Evolutionary conservation across 75 land plant genomes (phyloP).

Genomic region (Pseudotsuga menziesii): DNA sequence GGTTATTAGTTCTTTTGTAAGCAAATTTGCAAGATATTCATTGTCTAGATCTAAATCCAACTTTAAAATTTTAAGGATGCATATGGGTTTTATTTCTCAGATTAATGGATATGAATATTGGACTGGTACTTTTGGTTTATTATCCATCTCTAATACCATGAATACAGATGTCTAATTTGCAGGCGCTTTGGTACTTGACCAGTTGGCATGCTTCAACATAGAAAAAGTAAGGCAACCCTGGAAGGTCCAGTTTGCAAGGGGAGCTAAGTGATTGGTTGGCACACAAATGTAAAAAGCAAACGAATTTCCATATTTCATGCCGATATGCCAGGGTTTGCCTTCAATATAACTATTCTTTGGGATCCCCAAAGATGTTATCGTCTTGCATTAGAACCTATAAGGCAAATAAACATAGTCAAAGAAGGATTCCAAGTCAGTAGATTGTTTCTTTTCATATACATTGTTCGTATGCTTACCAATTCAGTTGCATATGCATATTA

Average conservation of each 20-base stretch:
- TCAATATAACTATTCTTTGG: conserved; percentile 89
- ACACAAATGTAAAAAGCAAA: conserved; percentile 52
- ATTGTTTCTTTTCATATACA: conserved; percentile 10
- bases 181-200: conserved; percentile 96
- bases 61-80: neutral
- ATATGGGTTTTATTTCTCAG: neutral
- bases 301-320: conserved; percentile 69
- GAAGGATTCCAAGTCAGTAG: conserved; percentile 65
- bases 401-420: conserved; percentile 57
- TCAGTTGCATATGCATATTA: neutral
- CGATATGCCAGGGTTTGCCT: conserved; percentile 90
- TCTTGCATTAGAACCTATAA: conserved; percentile 52
- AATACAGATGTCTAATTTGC: conserved; percentile 2
- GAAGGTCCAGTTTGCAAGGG: conserved; percentile 90
- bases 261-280: conserved; percentile 80
- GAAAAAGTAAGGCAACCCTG: conserved; percentile 43
- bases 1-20: neutral
- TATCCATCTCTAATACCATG: neutral
- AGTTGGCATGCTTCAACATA: conserved; percentile 68
- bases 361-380: conserved; percentile 80
- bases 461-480: neutral
- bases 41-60: neutral
- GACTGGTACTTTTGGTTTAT: neutral
- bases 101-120: neutral
- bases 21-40: neutral